Base-by-base conservation (phyloP, 2,329 filamentous ascomycete genomes). In the Colletotrichum scovillei region DNA sequence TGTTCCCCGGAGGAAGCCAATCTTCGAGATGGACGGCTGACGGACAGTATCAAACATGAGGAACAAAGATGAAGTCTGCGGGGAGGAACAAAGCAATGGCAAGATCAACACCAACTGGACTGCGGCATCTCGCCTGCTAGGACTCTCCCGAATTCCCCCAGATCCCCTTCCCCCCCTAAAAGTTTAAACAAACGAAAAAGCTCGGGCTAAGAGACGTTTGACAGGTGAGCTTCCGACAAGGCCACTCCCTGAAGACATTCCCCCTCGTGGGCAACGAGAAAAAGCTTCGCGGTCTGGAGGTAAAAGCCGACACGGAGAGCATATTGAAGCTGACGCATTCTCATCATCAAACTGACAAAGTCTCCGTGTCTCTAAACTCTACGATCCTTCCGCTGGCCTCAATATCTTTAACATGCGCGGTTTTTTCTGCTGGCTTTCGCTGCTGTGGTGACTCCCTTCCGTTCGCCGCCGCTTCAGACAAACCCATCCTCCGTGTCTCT, bases 221-320 rank as follows among this genome's bases (percentile, higher is more conserved):
- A 65, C 63, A 56, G 52, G 14, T 56, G 63, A 42, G 30, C 22
- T 65, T 65, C 30, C 52, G 7, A 56, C 63, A 65, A 56, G 63
- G 63, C 32, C 9, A 11, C 11, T 65, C 63, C 63, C 32, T 65
- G 52, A 30, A 56, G 32, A 19, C 4, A 9, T 22, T 49, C 8
- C 19, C 19, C 42, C 42, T 22, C 19, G 19, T 49, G 42, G 19
- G 42, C 42, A 49, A 49, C 22, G 19, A n/a, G 19, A 49, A 49
- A 49, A 22, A 49, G 42, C 42, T 22, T 49, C 42, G 42, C 19
- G 42, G 42, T 49, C 42, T 49, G 42, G 8, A 56, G 12, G 22
- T 28, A 22, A 28, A 24, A 28, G 53, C 53, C 22, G 53, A 56
- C 4, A 12, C 16, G 42, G 42, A 49, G 42, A 22, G 38, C 42